Percentiles rank a stretch among this genome's conserved stretches.
phyloP scores from a whole-genome alignment of 2,329 filamentous ascomycete genomes.

The Neonectria coccinea region DNA sequence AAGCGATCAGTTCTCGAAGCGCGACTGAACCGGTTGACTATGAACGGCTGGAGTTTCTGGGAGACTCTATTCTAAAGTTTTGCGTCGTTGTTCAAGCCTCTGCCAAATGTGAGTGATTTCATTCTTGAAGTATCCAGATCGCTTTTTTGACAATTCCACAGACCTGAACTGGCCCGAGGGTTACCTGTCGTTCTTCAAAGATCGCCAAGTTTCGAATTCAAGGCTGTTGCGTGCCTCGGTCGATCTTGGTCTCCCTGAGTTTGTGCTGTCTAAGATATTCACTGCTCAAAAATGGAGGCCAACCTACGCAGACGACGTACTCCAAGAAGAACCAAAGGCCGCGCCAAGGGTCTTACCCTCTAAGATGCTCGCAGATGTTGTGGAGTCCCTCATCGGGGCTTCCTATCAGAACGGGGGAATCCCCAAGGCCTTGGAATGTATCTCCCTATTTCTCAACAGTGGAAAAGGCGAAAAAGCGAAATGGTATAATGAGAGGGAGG shows the following conservation, averaged over 20 bases:
- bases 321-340: constrained; percentile 34
- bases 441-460: constrained; percentile 71
- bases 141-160: constrained; percentile 40
- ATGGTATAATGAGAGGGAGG: constrained; percentile 62
- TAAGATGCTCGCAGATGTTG: constrained; percentile 87
- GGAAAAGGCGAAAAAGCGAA: constrained; percentile 56
- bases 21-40: constrained; percentile 75
- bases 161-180: constrained; percentile 81
- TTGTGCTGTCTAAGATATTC: constrained; percentile 76
- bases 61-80: constrained; percentile 85
- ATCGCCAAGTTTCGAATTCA: constrained; percentile 78
- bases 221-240: constrained; percentile 75
- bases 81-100: constrained; percentile 74
- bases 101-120: constrained; percentile 58
- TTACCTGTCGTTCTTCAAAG: constrained; percentile 76
- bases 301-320: constrained; percentile 61
- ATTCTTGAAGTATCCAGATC: not conserved
- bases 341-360: constrained; percentile 65
- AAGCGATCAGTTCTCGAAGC: constrained; percentile 76
- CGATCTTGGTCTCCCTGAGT: constrained; percentile 74
- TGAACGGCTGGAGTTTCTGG: constrained; percentile 87
- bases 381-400: constrained; percentile 86
- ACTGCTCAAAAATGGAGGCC: constrained; percentile 80
- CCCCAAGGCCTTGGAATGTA: constrained; percentile 70
- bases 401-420: constrained; percentile 77